phyloP scores from a whole-genome alignment of 208 protist genomes.

The Trypanosoma congolense region DNA sequence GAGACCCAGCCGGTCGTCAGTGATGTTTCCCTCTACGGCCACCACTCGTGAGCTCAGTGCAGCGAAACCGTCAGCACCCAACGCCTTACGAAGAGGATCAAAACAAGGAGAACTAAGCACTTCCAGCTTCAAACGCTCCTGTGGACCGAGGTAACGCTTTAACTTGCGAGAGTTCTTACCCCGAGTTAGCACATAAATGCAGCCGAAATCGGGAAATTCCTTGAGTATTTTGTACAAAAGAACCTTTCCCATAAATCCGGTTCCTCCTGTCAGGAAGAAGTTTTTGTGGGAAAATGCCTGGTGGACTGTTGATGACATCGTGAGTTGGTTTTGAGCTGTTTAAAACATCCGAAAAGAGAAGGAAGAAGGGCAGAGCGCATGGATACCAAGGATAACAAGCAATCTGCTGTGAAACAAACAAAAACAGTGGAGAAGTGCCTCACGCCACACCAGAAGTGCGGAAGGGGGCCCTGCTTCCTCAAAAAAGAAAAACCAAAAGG shows the following conservation, averaged over 20 bases:
- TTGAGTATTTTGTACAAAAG: conserved; percentile 78
- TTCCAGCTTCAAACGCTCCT: conserved; percentile 75
- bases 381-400: too few species aligned
- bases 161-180: conserved; percentile 65
- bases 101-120: conserved; percentile 72
- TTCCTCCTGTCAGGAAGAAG: conserved; percentile 78
- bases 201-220: conserved; percentile 62
- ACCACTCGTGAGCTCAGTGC: conserved; percentile 42
- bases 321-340: not conserved
- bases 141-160: conserved; percentile 51
- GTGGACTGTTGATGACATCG: conserved; percentile 62
- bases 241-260: conserved; percentile 87
- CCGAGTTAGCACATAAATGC: conserved; percentile 74
- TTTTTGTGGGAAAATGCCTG: conserved; percentile 53
- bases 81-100: conserved; percentile 46
- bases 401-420: too few species aligned
- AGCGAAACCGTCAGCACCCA: conserved; percentile 59
- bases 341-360: not conserved
- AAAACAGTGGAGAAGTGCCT: too few species aligned
- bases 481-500: too few species aligned
- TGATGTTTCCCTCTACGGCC: conserved; percentile 70
- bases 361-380: too few species aligned
- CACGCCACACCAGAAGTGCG: too few species aligned
- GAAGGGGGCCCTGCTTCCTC: too few species aligned
- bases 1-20: conserved; percentile 58